phyloP scores from a whole-genome alignment of 495 filamentous ascomycete genomes.

The Cudoniella acicularis region DNA sequence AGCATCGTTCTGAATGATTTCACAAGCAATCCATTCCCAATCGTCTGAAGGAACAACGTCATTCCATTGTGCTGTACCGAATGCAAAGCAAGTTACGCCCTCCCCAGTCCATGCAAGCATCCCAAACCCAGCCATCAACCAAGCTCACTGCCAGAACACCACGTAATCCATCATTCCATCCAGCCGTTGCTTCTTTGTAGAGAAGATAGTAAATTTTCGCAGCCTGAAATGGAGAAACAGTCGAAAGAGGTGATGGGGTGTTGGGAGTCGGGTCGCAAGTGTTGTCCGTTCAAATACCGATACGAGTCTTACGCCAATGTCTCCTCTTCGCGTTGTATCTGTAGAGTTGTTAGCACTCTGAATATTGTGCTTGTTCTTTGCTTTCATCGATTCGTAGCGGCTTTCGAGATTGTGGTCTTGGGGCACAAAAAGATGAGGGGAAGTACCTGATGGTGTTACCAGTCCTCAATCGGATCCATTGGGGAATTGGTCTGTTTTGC shows the following conservation, averaged over 20 bases:
- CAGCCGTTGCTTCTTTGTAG: background rate
- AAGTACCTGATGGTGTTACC: slow-evolving; percentile 68
- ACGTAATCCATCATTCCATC: slow-evolving; percentile 1
- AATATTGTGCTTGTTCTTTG: background rate
- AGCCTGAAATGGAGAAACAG: background rate
- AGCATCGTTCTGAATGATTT: background rate
- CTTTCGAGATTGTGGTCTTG: background rate
- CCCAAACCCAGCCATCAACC: background rate
- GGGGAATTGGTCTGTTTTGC: slow-evolving; percentile 98
- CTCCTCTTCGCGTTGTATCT: slow-evolving; percentile 99
- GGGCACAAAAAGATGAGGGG: background rate
- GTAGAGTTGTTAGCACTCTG: slow-evolving; percentile 19
- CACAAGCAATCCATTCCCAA: slow-evolving; percentile 37
- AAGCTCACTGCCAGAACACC: background rate
- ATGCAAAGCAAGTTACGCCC: slow-evolving; percentile 1
- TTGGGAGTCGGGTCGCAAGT: slow-evolving; percentile 5
- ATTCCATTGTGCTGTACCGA: background rate
- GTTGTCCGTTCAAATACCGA: slow-evolving; percentile 73
- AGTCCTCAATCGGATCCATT: slow-evolving; percentile 98
- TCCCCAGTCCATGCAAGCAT: background rate
- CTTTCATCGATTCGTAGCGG: background rate
- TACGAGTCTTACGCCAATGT: slow-evolving; percentile 99
- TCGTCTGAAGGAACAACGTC: slow-evolving; percentile 1
- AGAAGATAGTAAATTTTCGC: background rate
- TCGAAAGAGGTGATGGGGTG: slow-evolving; percentile 16